Percentiles rank a stretch among this genome's conserved stretches.
phyloP scores from a whole-genome alignment of 768 basidiomycete species.

The Agrocybe praecox region DNA sequence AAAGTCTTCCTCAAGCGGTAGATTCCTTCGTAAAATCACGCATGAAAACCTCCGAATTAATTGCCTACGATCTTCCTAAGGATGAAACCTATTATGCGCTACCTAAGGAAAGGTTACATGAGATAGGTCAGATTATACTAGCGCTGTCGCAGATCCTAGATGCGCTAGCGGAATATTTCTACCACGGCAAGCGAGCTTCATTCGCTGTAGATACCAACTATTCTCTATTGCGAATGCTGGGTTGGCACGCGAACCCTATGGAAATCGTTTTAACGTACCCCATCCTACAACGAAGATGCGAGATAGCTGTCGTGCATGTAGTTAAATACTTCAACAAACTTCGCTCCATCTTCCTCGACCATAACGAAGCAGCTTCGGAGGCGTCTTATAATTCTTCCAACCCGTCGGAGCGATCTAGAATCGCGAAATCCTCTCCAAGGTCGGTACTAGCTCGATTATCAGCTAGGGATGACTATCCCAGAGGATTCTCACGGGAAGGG shows the following conservation, averaged over 20 bases:
- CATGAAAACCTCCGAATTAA: background rate
- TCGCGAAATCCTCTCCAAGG: too few species aligned
- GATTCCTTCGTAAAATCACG: background rate
- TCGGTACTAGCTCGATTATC: background rate
- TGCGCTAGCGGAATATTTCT: slow-evolving; percentile 1
- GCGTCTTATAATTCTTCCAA: slow-evolving; percentile 9
- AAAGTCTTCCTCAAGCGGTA: background rate
- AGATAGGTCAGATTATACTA: background rate
- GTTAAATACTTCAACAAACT: slow-evolving; percentile 3
- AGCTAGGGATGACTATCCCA: background rate
- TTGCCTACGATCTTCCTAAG: background rate
- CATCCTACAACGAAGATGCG: slow-evolving; percentile 2
- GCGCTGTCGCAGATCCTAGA: slow-evolving; percentile 7
- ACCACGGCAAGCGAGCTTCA: background rate
- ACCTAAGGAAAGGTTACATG: background rate
- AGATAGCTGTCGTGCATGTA: background rate
- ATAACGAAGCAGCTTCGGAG: slow-evolving; percentile 6
- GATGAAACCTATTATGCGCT: background rate
- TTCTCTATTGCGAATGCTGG: slow-evolving; percentile 1
- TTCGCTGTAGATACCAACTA: slow-evolving; percentile 4
- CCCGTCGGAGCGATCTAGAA: background rate
- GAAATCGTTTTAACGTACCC: background rate
- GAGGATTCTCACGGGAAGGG: background rate
- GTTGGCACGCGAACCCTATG: background rate
- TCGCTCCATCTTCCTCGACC: background rate